Conservation (phyloP, 2,329 filamentous ascomycete species). For the Geosmithia flava region DNA sequence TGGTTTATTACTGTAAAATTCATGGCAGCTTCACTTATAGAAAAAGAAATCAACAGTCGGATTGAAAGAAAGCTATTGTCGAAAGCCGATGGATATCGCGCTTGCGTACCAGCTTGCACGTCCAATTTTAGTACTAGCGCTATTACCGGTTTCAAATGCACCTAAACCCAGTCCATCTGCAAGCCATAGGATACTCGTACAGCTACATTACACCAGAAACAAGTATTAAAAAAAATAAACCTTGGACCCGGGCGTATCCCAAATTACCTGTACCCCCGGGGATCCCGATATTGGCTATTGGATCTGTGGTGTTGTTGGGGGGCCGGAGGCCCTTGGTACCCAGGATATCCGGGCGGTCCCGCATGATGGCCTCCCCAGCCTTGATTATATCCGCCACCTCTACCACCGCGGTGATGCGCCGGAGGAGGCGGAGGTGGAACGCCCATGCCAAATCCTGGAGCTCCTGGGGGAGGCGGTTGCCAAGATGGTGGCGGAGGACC, state of each 20-base stretch:
- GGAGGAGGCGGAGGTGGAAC: constrained; percentile 18
- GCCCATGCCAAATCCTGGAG: constrained; percentile 18
- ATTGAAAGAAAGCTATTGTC: background rate
- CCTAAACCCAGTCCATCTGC: background rate
- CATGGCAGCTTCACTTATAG: background rate
- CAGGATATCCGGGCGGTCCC: constrained; percentile 7
- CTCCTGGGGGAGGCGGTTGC: constrained; percentile 18
- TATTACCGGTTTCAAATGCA: background rate
- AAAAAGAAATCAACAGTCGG: background rate
- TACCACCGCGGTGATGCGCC: constrained; percentile 8
- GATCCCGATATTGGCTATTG: constrained; percentile 1
- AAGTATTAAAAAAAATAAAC: background rate
- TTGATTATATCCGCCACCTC: background rate
- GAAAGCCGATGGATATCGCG: background rate
- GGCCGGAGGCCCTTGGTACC: constrained; percentile 3
- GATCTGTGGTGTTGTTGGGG: background rate
- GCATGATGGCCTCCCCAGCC: background rate
- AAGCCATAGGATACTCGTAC: background rate
- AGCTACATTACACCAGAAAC: background rate
- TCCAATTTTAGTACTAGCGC: background rate
- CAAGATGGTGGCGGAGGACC: constrained; percentile 5
- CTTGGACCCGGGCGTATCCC: background rate
- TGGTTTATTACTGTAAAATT: background rate
- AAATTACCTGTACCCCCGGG: background rate
- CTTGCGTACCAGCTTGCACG: background rate